Conservation (phyloP, 192 early-diverging fungal genomes). For the Nowakowskiella sp. region DNA sequence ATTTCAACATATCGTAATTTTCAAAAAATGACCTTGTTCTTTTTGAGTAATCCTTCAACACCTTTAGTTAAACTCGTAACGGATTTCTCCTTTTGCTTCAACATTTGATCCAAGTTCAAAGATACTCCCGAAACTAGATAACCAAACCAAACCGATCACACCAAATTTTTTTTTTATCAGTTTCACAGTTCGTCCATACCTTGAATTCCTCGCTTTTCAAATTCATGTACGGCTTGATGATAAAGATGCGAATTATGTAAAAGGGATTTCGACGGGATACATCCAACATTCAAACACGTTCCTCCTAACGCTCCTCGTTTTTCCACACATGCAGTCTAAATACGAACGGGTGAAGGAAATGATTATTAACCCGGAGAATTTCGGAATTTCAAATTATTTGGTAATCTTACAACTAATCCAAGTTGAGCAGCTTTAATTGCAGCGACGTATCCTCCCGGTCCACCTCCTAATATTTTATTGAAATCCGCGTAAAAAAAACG, state of each 20-base stretch:
- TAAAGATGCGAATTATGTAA: constrained; percentile 97
- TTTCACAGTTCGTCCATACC: constrained; percentile 33
- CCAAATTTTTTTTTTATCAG: not conserved
- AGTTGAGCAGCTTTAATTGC: constrained; percentile 98
- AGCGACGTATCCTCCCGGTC: constrained; percentile 96
- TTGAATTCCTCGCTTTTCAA: constrained; percentile 89
- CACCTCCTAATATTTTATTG: constrained; percentile 78
- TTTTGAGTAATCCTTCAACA: constrained; percentile 92
- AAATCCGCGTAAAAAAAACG: no score
- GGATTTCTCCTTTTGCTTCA: constrained; percentile 85
- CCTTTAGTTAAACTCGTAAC: constrained; percentile 84
- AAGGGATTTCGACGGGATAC: constrained; percentile 98
- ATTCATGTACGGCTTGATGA: constrained; percentile 86
- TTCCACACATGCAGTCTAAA: constrained; percentile 91
- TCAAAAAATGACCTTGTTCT: constrained; percentile 69
- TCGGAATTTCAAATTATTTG: not conserved
- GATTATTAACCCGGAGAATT: constrained; percentile 1
- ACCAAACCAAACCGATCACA: no score
- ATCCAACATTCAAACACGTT: constrained; percentile 98
- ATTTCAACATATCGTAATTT: not conserved
- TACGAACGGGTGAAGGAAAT: constrained; percentile 1
- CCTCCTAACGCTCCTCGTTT: constrained; percentile 92
- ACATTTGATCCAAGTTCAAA: constrained; percentile 78
- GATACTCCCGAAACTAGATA: constrained; percentile 69
- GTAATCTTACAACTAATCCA: constrained; percentile 37